Evolutionary conservation across 805 yeast genomes (phyloP).

Genomic region (Kodamaea kaohsiungensis): DNA sequence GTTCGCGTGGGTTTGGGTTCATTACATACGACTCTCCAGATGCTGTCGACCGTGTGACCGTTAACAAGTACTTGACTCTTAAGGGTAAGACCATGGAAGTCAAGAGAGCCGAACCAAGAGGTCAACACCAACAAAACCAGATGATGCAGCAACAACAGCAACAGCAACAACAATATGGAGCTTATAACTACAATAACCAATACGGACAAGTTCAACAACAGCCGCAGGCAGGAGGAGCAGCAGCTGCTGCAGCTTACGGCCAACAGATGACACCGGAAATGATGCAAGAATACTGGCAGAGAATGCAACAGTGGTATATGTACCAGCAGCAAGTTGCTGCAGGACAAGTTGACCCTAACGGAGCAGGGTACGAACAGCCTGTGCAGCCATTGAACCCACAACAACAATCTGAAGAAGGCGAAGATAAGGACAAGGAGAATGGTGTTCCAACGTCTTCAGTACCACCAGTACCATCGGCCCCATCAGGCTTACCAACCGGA

Average conservation of each 20-base stretch:
- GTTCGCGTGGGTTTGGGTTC: conserved; percentile 96
- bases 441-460: conserved; percentile 7
- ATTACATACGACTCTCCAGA: conserved; percentile 93
- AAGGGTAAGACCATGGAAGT: conserved; percentile 87
- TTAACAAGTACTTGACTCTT: conserved; percentile 75
- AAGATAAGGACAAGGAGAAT: conserved; percentile 6
- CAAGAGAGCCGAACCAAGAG: conserved; percentile 81
- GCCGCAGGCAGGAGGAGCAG: conserved; percentile 5
- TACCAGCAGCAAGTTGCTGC: conserved; percentile 48
- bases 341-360: conserved; percentile 15
- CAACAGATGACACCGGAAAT: conserved; percentile 49
- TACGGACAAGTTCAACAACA: conserved; percentile 25
- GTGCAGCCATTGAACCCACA: conserved; percentile 45
- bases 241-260: conserved; percentile 15
- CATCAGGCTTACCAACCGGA: conserved; percentile 28
- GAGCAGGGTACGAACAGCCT: conserved; percentile 26
- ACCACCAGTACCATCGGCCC: neutral
- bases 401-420: conserved; percentile 27
- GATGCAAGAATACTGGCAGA: conserved; percentile 64
- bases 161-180: conserved; percentile 32
- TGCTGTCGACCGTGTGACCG: conserved; percentile 87
- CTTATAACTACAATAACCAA: conserved; percentile 27
- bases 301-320: conserved; percentile 66
- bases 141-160: conserved; percentile 20
- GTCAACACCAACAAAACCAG: conserved; percentile 54